Evolutionary conservation across 2,329 filamentous ascomycete species (phyloP), one percentile per base, ranked within the genome.

Genomic region (Aspergillus bombycis): DNA sequence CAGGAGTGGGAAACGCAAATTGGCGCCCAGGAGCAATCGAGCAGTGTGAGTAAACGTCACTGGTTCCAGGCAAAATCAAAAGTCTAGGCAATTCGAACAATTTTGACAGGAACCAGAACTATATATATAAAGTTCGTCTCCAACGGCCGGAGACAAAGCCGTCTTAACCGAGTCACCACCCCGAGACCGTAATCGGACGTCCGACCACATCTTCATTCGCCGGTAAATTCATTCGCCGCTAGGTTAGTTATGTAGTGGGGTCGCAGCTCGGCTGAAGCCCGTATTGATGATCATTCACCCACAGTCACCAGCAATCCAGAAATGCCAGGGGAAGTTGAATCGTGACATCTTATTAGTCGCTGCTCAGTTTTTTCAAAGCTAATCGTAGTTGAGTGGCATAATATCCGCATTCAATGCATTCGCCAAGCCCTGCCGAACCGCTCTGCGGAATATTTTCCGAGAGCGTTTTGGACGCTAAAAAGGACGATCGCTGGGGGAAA

Each of bases 121-220:
- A 57, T 62, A 58, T 48, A 57, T 62, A 58, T 58, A 58, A 62
- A 58, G 26, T 21, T 36, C 30, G 38, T 30, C 34, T 41, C 21
- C 16, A 23, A 60, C 65, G 66, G 67, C 63, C 63, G 54, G 26
- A 23, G 34, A 45, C 38, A 45, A 67, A 71, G 71, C 73, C 73
- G 73, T 70, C 43, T 67, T 73, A 75, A 60, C 73, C 73, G 73
- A 62, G 28, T 57, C 36, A 36, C 57, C 52, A 46, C 26, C 57
- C 62, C 58, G 58, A 36, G 60, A 58, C 64, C 57, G 54, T 57
- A 21, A 46, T 63, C 63, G 63, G 63, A 63, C 23, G 61, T 63
- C 57, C 43, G 58, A 57, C 50, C 38, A 34, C 23, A 30, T 53
- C 52, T 56, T 58, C 28, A 28, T 48, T 30, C 28, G 28, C 48